phyloP scores from a whole-genome alignment of 495 filamentous ascomycete species.

The Hypoxylon crocopeplum region DNA sequence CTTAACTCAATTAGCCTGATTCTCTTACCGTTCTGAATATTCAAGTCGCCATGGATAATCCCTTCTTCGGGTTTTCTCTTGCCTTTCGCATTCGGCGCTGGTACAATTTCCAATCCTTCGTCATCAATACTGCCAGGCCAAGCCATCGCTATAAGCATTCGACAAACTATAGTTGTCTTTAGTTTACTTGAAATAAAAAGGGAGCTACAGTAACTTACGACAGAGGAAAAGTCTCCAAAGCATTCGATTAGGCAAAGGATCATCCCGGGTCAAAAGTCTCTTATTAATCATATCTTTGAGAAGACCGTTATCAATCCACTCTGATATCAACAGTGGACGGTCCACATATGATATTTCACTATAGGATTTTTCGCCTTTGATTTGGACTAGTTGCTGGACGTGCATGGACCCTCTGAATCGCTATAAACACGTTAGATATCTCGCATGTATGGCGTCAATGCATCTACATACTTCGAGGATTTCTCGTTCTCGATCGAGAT shows the following conservation, averaged over 20 bases:
- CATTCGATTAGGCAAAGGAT: constrained; percentile 34
- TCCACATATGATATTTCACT: not conserved
- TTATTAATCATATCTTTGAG: constrained; percentile 3
- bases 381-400: constrained; percentile 19
- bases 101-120: constrained; percentile 5
- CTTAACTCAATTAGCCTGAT: not conserved
- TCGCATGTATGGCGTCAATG: not conserved
- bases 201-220: constrained; percentile 1
- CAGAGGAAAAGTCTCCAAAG: constrained; percentile 36
- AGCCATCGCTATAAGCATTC: constrained; percentile 31
- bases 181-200: not conserved
- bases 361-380: not conserved
- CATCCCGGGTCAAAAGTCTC: constrained; percentile 7
- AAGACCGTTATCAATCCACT: constrained; percentile 31
- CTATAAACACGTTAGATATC: constrained; percentile 13
- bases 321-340: constrained; percentile 15
- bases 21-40: constrained; percentile 26
- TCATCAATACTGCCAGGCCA: constrained; percentile 16
- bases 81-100: not conserved
- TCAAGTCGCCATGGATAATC: constrained; percentile 29
- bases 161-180: constrained; percentile 14
- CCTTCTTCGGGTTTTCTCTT: constrained; percentile 8
- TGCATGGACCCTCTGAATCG: constrained; percentile 17
- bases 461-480: constrained; percentile 12
- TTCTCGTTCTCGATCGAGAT: constrained; percentile 8